phyloP scores from a whole-genome alignment of 208 protist genomes.

The Leishmania major region DNA sequence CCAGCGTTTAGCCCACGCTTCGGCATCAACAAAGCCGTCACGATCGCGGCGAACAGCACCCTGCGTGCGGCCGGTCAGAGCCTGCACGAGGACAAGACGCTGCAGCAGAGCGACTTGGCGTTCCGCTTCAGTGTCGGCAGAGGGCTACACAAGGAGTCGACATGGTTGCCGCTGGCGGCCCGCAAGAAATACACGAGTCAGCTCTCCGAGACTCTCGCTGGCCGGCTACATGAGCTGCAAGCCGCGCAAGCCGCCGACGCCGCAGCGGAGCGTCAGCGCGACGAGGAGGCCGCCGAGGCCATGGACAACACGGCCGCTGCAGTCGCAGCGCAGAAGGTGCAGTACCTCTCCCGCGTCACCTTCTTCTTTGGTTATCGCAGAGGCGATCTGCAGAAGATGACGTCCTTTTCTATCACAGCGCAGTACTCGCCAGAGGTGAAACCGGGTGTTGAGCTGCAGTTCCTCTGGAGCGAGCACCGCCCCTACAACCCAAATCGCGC shows the following conservation, averaged over 20 bases:
- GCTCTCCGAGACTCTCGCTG: conserved; percentile 3
- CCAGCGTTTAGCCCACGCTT: conserved; percentile 57
- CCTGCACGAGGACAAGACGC: conserved; percentile 7
- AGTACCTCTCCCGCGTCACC: conserved; percentile 42
- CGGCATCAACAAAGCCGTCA: conserved; percentile 49
- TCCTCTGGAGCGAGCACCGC: conserved; percentile 66
- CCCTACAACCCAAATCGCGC: conserved; percentile 67
- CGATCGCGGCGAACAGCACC: conserved; percentile 19
- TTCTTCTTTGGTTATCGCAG: conserved; percentile 74
- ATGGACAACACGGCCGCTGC: not conserved
- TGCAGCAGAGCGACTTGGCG: conserved; percentile 52
- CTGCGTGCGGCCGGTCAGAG: conserved; percentile 13
- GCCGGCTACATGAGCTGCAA: not conserved
- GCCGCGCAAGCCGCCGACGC: conserved; percentile 4
- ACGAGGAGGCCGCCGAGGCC: conserved; percentile 3
- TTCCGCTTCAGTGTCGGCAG: conserved; percentile 64
- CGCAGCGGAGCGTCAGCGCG: not conserved
- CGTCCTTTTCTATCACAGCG: conserved; percentile 41
- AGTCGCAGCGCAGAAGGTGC: conserved; percentile 5
- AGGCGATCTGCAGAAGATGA: conserved; percentile 58
- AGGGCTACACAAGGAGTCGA: conserved; percentile 64
- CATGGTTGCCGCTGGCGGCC: conserved; percentile 67
- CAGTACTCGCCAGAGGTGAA: conserved; percentile 37
- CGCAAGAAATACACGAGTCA: conserved; percentile 13
- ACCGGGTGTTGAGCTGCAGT: conserved; percentile 43